Evolutionary conservation across 129 eudicot genomes (phyloP), one percentile per base, ranked within the genome.

Genomic region (Saposhnikovia divaricata): DNA sequence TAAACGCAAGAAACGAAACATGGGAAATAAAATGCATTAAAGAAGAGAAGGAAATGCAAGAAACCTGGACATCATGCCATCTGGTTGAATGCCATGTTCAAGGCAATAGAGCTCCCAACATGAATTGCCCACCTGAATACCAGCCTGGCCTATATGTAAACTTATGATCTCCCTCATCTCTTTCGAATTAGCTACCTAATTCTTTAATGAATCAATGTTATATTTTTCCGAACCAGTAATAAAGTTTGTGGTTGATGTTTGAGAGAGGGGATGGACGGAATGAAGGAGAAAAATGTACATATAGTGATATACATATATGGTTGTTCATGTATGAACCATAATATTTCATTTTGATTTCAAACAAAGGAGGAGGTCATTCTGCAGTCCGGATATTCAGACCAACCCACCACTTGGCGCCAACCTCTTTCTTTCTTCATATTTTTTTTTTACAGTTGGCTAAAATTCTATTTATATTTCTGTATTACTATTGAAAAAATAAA

Each of bases 81-180:
- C 91, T 8, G 86, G 87, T 47, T 84, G 88, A 80, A 90, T 90
- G 80, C 88, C 90, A 88, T 90, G 94, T 83, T 90, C 94, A 39
- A 90, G 91, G 83, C 93, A 90, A 76, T 87, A 90, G 27, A 90
- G 89, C 85, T 89, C 92, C 92, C 92, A 89, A 79, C 91, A 88
- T 5, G 94, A 86, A 25, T 75, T 75, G 0, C 59, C 59, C 3
- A 75, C 78, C 40, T 75, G 78, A 46, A 75, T 75, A 25, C 78
- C 78, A 75, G 78, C 61, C 34, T 75, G 78, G 23, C 78, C 78
- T 75, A 75, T 75, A 18, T 45, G 78, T 75, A 75, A 46, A 75
- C 78, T 75, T 75, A 75, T 46, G 23, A 75, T 46, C 61, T 75
- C 77, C 77, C 77, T 73, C 77, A 73, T 73, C 47, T 73, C 57